Evolutionary conservation across 441 rosid genomes (phyloP).

Genomic region (Erysimum pusillum): DNA sequence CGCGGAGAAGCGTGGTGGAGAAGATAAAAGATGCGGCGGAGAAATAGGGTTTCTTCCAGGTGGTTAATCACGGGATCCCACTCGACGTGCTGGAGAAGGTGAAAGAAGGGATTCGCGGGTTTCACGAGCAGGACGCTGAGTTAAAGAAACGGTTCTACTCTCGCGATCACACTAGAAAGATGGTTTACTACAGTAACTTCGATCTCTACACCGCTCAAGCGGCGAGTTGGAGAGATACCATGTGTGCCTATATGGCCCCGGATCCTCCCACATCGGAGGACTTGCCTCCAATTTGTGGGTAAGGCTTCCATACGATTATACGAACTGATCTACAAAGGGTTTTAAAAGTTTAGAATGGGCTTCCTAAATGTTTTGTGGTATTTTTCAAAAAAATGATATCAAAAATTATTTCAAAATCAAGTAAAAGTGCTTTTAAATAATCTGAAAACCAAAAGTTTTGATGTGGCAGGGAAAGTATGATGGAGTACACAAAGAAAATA

Average conservation of each 20-base stretch:
- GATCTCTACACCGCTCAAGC: too few species aligned
- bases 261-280: background rate
- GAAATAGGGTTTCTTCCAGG: conserved; percentile 53
- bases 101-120: conserved; percentile 41
- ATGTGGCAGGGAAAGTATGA: conserved; percentile 51
- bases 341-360: too few species aligned
- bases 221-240: background rate
- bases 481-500: conserved; percentile 54
- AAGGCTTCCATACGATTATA: background rate
- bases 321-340: too few species aligned
- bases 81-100: conserved; percentile 25
- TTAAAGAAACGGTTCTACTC: conserved; percentile 48
- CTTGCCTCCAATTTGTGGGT: background rate
- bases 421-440: too few species aligned
- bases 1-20: conserved; percentile 9
- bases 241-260: background rate
- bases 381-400: too few species aligned
- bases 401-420: too few species aligned
- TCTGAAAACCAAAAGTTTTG: background rate
- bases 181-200: too few species aligned
- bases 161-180: conserved; percentile 36
- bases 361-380: too few species aligned
- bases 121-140: conserved; percentile 24
- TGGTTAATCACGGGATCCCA: conserved; percentile 11
- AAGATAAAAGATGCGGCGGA: conserved; percentile 40